Evolutionary conservation across 148 eudicot genomes (phyloP), one percentile per base, ranked within the genome.

Genomic region (Fagopyrum homotropicum): DNA sequence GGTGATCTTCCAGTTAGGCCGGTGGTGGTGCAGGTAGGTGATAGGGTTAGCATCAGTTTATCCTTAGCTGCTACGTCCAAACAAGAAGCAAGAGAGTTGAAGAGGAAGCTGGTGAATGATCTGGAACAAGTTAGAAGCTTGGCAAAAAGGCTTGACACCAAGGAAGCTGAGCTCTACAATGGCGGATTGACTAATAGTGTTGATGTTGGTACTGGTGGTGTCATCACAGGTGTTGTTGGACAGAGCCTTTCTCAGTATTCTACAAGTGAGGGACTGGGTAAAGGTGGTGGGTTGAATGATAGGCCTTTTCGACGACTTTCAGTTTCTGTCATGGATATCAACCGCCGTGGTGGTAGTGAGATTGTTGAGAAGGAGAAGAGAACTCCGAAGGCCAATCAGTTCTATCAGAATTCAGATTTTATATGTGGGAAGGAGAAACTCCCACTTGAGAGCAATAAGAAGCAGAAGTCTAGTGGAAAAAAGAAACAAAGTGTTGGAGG

Each of bases 321-420:
- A 45, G 92, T 89, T 45, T 81, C 90, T 35, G 84, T 95, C 55
- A 78, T 82, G 85, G 83, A 84, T 45, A 82, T 83, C 74, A 83
- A 75, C 76, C 83, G 76, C 63, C 45, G 71, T 66, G 46, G 86
- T 45, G 49, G 44, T 19, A 78, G 80, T 75, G 91, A 95, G 73
- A 72, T 81, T 77, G 73, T 82, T 48, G 97, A 92, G 84, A 92
- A 89, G 79, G 93, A 92, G 78, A 95, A 92, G 86, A 84, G 97
- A 79, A 92, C 99, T 48, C 99, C 99, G 0, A 95, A 89, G 86
- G 99, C 90, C 0, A 92, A 95, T 76, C 92, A 84, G 71, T 86
- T 56, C 47, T 93, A 92, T 75, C 81, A 85, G 44, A 90, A 89
- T 80, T 86, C 92, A 0, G 97, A 92, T 72, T 93, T 93, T 22